These are phyloP conservation scores for Gymnopus androsaceus DNA, from an alignment of 1,284 basidiomycete species.

Conservation along the genomic window DNA sequence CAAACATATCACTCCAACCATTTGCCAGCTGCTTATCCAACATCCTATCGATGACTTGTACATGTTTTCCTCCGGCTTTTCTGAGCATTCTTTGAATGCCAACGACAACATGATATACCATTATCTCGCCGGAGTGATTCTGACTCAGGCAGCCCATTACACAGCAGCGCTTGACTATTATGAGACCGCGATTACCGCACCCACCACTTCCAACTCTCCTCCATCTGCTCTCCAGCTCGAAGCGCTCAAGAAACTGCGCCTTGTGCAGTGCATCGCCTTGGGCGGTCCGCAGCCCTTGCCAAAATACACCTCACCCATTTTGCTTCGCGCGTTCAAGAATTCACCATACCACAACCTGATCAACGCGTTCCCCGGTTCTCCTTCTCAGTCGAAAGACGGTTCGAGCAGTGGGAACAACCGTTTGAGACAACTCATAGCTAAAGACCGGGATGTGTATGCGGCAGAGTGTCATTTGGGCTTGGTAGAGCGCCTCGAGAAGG, in stretches of 20 bases:
- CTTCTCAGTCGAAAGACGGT: slow-evolving; percentile 9
- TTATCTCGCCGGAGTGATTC: slow-evolving; percentile 60
- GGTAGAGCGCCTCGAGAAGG: slow-evolving; percentile 68
- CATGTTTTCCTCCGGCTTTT: slow-evolving; percentile 2
- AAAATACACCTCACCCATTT: slow-evolving; percentile 63
- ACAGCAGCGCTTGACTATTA: slow-evolving; percentile 67
- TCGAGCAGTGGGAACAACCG: slow-evolving; percentile 3
- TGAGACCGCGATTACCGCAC: slow-evolving; percentile 75
- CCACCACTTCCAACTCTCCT: slow-evolving; percentile 38
- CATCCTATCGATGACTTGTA: slow-evolving; percentile 17
- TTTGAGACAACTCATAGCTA: slow-evolving; percentile 31
- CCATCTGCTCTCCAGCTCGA: slow-evolving; percentile 71
- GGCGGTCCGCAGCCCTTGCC: slow-evolving; percentile 56
- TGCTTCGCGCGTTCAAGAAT: slow-evolving; percentile 61
- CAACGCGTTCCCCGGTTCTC: slow-evolving; percentile 53
- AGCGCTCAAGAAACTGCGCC: slow-evolving; percentile 78
- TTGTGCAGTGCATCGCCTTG: slow-evolving; percentile 53
- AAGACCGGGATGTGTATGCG: slow-evolving; percentile 18
- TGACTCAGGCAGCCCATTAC: slow-evolving; percentile 14
- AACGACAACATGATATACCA: slow-evolving; percentile 79
- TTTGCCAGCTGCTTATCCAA: slow-evolving; percentile 10
- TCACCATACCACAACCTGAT: slow-evolving; percentile 64
- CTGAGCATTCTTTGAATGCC: slow-evolving; percentile 31
- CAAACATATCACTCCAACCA: slow-evolving; percentile 11
- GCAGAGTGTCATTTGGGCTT: slow-evolving; percentile 52